These are phyloP conservation scores for Pythium rishiriense DNA, from an alignment of 352 stramenopile genomes.

Conservation along the genomic window DNA sequence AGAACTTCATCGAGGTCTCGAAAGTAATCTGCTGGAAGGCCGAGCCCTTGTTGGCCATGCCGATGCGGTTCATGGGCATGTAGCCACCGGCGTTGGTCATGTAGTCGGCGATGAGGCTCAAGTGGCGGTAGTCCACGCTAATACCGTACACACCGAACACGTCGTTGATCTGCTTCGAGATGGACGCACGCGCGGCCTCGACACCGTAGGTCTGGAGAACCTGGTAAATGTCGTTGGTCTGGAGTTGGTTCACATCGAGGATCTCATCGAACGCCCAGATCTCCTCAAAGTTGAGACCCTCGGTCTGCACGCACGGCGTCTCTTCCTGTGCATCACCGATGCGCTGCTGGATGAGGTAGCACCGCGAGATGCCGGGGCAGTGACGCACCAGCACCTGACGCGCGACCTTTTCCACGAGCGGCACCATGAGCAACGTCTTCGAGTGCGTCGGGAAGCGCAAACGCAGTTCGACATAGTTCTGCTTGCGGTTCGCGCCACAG, in stretches of 20 bases:
- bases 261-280: constrained; percentile 94
- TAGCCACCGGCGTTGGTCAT: constrained; percentile 98
- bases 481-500: constrained; percentile 72
- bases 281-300: constrained; percentile 98
- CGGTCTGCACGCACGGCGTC: constrained; percentile 89
- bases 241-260: constrained; percentile 94
- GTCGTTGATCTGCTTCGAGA: constrained; percentile 98
- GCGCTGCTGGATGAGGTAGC: constrained; percentile 89
- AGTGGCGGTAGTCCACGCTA: constrained; percentile 96
- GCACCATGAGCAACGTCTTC: constrained; percentile 89
- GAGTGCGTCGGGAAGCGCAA: constrained; percentile 88
- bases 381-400: constrained; percentile 86
- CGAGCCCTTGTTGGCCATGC: constrained; percentile 96
- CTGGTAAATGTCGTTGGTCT: constrained; percentile 98
- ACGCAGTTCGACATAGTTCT: constrained; percentile 83
- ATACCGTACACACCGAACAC: constrained; percentile 99
- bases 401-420: constrained; percentile 85
- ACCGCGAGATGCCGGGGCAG: constrained; percentile 87
- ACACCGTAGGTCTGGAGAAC: constrained; percentile 98
- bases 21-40: constrained; percentile 99
- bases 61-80: constrained; percentile 97
- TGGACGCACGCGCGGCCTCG: constrained; percentile 96
- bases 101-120: constrained; percentile 99
- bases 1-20: constrained; percentile 99
- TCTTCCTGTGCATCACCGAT: constrained; percentile 78